phyloP scores from a whole-genome alignment of 257 asterid genomes.

The Pogostemon cablin region DNA sequence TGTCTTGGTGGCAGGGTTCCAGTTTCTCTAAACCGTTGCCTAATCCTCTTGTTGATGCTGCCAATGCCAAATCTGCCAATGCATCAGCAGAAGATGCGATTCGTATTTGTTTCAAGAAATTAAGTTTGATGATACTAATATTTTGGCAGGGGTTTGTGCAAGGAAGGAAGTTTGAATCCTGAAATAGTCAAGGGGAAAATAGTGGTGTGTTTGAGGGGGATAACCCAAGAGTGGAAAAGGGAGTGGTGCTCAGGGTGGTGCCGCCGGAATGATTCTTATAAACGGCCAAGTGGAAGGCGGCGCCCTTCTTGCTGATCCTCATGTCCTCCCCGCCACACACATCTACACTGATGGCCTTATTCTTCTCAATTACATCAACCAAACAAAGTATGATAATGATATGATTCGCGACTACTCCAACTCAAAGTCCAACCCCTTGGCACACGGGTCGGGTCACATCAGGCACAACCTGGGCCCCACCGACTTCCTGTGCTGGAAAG shows the following conservation, averaged over 20 bases:
- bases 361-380: conserved; percentile 46
- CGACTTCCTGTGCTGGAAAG: conserved; percentile 60
- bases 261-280: conserved; percentile 62
- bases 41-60: conserved; percentile 41
- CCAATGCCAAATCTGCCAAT: conserved; percentile 38
- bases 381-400: conserved; percentile 36
- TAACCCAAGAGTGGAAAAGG: conserved; percentile 41
- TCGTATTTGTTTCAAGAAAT: not conserved
- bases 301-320: conserved; percentile 40
- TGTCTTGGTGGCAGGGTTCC: conserved; percentile 38
- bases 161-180: conserved; percentile 41
- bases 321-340: conserved; percentile 57
- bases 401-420: not conserved
- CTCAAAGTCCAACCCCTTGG: conserved; percentile 40
- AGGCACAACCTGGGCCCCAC: conserved; percentile 47
- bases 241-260: conserved; percentile 53
- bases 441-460: conserved; percentile 61
- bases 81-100: conserved; percentile 37
- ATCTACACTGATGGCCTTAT: conserved; percentile 52
- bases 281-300: conserved; percentile 35
- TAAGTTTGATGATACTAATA: not conserved
- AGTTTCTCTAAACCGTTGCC: conserved; percentile 50
- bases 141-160: conserved; percentile 51
- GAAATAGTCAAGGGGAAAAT: conserved; percentile 59
- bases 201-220: conserved; percentile 54